These are phyloP conservation scores for Serpula lacrymans DNA, from an alignment of 768 basidiomycete species.

Conservation along the genomic window DNA sequence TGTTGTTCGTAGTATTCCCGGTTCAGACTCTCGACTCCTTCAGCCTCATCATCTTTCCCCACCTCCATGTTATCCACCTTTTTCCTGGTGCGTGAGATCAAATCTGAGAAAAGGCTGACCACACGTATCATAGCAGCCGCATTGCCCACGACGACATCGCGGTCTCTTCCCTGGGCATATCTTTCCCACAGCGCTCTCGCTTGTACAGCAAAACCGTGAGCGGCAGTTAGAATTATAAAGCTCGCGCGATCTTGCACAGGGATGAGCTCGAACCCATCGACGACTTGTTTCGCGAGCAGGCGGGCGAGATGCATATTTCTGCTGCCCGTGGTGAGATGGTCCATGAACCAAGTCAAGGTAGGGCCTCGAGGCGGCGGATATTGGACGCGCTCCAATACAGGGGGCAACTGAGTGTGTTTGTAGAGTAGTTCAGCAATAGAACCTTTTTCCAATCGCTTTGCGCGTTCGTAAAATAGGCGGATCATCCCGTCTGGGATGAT, in stretches of 20 bases:
- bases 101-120: slow-evolving; percentile 38
- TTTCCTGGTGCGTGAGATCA: slow-evolving; percentile 16
- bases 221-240: slow-evolving; percentile 47
- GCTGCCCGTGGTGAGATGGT: slow-evolving; percentile 35
- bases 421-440: slow-evolving; percentile 46
- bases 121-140: slow-evolving; percentile 39
- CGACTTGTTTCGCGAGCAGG: slow-evolving; percentile 46
- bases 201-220: slow-evolving; percentile 41
- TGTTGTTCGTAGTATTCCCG: slow-evolving; percentile 5
- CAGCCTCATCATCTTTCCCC: background rate
- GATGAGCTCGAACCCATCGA: slow-evolving; percentile 38
- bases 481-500: slow-evolving; percentile 43
- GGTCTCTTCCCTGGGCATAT: slow-evolving; percentile 43
- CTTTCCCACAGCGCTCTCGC: slow-evolving; percentile 58
- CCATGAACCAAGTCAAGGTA: slow-evolving; percentile 52
- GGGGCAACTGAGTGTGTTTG: slow-evolving; percentile 35
- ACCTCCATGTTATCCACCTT: slow-evolving; percentile 7
- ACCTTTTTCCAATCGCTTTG: slow-evolving; percentile 25
- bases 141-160: slow-evolving; percentile 39
- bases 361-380: slow-evolving; percentile 51
- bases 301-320: slow-evolving; percentile 45
- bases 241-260: slow-evolving; percentile 42
- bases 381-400: slow-evolving; percentile 25
- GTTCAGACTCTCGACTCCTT: slow-evolving; percentile 1
- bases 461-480: slow-evolving; percentile 43